Conservation (phyloP, 2,329 filamentous ascomycete genomes). For the Cordyceps tenuipes region DNA sequence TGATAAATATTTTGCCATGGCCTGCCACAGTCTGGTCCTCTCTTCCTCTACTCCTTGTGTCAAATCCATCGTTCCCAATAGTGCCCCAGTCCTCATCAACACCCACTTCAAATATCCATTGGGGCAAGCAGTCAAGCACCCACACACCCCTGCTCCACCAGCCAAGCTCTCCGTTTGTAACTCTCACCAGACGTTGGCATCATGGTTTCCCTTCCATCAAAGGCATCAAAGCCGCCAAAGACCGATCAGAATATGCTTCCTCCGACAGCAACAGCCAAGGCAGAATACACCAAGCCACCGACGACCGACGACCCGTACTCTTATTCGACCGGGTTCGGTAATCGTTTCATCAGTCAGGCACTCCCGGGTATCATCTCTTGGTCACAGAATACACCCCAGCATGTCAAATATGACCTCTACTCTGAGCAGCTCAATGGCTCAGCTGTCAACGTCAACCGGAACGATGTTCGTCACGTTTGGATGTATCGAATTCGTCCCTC, state of each 20-base stretch:
- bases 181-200: not conserved
- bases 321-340: conserved; percentile 51
- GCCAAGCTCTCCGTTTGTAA: not conserved
- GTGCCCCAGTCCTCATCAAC: not conserved
- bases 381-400: conserved; percentile 37
- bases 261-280: conserved; percentile 15
- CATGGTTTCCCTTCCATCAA: not conserved
- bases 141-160: not conserved
- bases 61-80: not conserved
- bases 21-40: not conserved
- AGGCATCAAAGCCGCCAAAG: not conserved
- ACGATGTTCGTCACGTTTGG: conserved; percentile 25
- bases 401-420: conserved; percentile 32
- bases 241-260: not conserved
- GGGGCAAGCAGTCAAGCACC: not conserved
- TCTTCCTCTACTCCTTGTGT: not conserved
- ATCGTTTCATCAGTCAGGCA: conserved; percentile 39
- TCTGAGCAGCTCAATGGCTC: conserved; percentile 41
- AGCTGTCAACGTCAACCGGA: conserved; percentile 24
- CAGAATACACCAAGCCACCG: conserved; percentile 17
- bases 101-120: not conserved
- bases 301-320: conserved; percentile 32
- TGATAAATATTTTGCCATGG: conserved; percentile 7
- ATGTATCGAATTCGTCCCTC: conserved; percentile 27
- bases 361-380: conserved; percentile 35